phyloP scores from a whole-genome alignment of 164 flowering plant species.

The Aristolochia californica region DNA sequence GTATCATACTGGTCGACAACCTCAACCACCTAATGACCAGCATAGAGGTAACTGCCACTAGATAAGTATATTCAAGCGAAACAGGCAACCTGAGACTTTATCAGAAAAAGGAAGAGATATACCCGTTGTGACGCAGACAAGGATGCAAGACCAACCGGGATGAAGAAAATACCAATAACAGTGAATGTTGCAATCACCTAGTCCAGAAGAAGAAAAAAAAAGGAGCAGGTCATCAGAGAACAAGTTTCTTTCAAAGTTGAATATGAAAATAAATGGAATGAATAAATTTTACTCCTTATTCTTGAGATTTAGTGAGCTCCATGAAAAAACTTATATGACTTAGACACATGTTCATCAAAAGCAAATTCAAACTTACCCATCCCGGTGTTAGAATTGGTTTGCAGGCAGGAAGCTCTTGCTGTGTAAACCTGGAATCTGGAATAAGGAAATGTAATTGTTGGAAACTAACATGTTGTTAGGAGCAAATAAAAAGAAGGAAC shows the following conservation, averaged over 20 bases:
- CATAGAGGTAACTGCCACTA: neutral
- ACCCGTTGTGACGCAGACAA: slow-evolving; percentile 78
- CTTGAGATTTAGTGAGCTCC: neutral
- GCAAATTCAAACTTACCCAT: slow-evolving; percentile 36
- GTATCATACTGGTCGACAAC: slow-evolving; percentile 62
- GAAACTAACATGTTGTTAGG: too few relatives aligned
- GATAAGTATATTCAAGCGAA: too few relatives aligned
- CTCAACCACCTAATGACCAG: slow-evolving; percentile 60
- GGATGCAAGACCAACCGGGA: slow-evolving; percentile 80
- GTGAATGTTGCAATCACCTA: slow-evolving; percentile 72
- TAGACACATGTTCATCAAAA: neutral
- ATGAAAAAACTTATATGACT: too few relatives aligned
- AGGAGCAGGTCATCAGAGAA: neutral
- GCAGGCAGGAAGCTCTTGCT: slow-evolving; percentile 95
- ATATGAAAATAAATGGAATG: neutral
- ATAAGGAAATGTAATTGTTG: neutral
- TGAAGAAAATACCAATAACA: slow-evolving; percentile 50
- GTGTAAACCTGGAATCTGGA: slow-evolving; percentile 85
- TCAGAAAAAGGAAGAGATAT: slow-evolving; percentile 1
- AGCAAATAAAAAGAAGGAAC: too few relatives aligned
- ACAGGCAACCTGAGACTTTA: too few relatives aligned
- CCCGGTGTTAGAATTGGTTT: slow-evolving; percentile 86
- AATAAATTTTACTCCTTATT: neutral
- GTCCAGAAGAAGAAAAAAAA: neutral
- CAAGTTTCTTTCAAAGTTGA: neutral